Conservation (phyloP, 176 grass and related monocot species). For the Canna indica region DNA sequence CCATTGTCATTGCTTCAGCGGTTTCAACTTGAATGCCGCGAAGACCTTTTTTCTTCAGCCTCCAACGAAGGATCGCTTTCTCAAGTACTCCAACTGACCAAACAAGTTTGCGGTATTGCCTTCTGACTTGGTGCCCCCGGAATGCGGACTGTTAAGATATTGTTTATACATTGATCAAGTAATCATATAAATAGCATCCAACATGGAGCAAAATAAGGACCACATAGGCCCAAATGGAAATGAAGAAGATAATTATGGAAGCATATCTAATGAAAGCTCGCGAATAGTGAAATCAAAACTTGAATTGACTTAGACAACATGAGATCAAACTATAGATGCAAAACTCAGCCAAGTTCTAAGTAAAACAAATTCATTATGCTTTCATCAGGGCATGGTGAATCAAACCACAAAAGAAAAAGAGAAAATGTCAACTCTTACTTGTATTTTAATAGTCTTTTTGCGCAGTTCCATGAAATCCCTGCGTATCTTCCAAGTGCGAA, state of each 20-base stretch:
- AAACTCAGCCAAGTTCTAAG: background rate
- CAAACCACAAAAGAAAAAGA: background rate
- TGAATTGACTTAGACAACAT: background rate
- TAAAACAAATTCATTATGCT: background rate
- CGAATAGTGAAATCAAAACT: background rate
- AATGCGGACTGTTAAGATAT: conserved; percentile 56
- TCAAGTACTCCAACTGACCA: conserved; percentile 93
- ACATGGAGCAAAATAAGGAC: conserved; percentile 6
- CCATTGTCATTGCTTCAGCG: conserved; percentile 44
- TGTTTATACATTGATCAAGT: conserved; percentile 19
- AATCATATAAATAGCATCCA: background rate
- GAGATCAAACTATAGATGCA: background rate
- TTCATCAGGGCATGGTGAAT: background rate
- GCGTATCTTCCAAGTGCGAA: conserved; percentile 69
- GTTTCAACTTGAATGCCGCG: conserved; percentile 69
- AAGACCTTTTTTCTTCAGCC: conserved; percentile 76
- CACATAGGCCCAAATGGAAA: background rate
- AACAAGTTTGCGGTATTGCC: conserved; percentile 71
- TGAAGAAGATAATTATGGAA: background rate
- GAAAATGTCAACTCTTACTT: conserved; percentile 36
- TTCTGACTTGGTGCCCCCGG: conserved; percentile 76
- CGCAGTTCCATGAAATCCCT: conserved; percentile 64
- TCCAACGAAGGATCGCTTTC: conserved; percentile 95
- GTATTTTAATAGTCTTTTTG: conserved; percentile 67
- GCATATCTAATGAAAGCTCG: background rate